These are phyloP conservation scores for Talaromyces thailandensis DNA, from an alignment of 495 filamentous ascomycete genomes.

Conservation along the genomic window DNA sequence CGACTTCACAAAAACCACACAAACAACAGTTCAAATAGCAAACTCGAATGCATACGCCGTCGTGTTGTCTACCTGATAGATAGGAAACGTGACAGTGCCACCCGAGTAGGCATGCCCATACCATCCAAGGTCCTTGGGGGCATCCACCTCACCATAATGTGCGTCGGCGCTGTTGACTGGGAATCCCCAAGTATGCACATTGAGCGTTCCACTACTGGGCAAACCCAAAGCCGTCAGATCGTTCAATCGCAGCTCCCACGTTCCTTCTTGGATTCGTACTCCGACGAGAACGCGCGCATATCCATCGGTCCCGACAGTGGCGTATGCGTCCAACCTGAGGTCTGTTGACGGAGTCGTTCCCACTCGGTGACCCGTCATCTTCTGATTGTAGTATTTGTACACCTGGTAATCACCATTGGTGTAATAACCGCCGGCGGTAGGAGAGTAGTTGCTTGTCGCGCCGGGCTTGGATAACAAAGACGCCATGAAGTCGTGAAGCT, in stretches of 20 bases:
- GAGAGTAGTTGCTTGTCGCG: conserved; percentile 11
- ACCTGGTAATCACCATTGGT: conserved; percentile 24
- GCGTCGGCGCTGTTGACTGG: conserved; percentile 4
- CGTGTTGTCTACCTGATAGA: conserved; percentile 21
- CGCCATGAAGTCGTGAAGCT: conserved; percentile 24
- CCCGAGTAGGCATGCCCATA: conserved; percentile 20
- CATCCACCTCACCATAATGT: conserved; percentile 21
- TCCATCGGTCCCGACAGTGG: conserved; percentile 8
- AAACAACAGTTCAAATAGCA: neutral
- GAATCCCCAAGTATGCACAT: conserved; percentile 21
- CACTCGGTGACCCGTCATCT: conserved; percentile 23
- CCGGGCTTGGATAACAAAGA: conserved; percentile 19
- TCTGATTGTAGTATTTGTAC: conserved; percentile 26
- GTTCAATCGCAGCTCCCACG: conserved; percentile 24
- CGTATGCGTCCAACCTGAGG: conserved; percentile 19
- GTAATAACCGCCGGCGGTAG: conserved; percentile 17
- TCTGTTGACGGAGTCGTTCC: conserved; percentile 17
- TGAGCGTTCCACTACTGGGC: conserved; percentile 16
- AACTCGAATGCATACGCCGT: conserved; percentile 31
- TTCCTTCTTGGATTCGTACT: conserved; percentile 17
- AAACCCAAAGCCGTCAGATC: conserved; percentile 19
- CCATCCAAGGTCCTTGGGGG: conserved; percentile 20
- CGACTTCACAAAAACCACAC: neutral
- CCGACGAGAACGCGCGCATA: conserved; percentile 20
- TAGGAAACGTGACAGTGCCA: conserved; percentile 21